These are phyloP conservation scores for Cyberlindnera xylosilytica DNA, from an alignment of 805 yeast species.

Conservation along the genomic window DNA sequence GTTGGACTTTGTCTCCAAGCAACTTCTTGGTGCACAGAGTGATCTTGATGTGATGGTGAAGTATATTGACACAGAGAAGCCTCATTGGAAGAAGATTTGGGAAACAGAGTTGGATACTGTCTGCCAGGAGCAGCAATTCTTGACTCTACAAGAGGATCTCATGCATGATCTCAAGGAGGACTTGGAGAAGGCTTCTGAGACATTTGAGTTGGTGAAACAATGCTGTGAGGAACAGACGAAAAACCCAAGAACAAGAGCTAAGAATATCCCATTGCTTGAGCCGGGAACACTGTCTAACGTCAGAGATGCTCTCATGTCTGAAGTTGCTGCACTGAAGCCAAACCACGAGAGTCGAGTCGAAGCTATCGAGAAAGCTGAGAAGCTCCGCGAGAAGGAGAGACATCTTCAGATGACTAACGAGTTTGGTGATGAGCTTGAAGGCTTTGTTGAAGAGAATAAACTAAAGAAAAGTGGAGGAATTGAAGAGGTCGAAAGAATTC, in stretches of 20 bases:
- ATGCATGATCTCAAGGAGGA: conserved; percentile 79
- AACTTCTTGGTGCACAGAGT: conserved; percentile 54
- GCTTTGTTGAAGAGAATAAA: conserved; percentile 74
- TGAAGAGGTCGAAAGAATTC: conserved; percentile 73
- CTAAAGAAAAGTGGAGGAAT: conserved; percentile 85
- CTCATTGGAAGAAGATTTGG: conserved; percentile 90
- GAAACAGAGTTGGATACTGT: conserved; percentile 85
- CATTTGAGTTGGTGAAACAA: conserved; percentile 75
- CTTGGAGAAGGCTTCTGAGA: conserved; percentile 73
- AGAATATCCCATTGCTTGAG: conserved; percentile 45
- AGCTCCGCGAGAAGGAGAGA: conserved; percentile 67
- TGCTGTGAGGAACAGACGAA: conserved; percentile 78
- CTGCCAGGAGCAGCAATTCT: conserved; percentile 90
- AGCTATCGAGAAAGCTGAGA: conserved; percentile 87
- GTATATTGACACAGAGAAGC: conserved; percentile 67
- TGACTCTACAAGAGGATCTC: conserved; percentile 85
- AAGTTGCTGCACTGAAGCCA: conserved; percentile 76
- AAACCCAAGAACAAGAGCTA: conserved; percentile 41
- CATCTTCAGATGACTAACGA: conserved; percentile 53
- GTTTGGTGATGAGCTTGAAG: conserved; percentile 82
- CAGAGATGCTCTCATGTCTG: conserved; percentile 75
- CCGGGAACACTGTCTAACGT: conserved; percentile 63
- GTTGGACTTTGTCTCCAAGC: conserved; percentile 60
- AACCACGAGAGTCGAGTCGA: conserved; percentile 82
- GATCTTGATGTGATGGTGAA: conserved; percentile 52